These are phyloP conservation scores for Salvia hispanica DNA, from an alignment of 257 asterid species.

Conservation along the genomic window DNA sequence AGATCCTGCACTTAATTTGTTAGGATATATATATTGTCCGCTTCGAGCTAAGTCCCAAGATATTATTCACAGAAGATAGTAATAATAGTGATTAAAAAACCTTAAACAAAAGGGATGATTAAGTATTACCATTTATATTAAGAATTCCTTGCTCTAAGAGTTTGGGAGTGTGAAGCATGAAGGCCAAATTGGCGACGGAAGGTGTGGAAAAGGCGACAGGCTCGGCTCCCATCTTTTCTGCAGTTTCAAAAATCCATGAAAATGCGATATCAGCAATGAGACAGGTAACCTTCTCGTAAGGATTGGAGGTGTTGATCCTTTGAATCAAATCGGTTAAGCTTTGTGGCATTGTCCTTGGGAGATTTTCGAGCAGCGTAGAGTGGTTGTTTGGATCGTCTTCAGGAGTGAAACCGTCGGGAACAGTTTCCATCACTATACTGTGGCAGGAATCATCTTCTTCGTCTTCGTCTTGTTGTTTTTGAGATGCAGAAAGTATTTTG, in stretches of 20 bases:
- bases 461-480: neutral
- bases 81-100: too few species aligned
- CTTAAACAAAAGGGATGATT: too few species aligned
- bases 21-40: too few species aligned
- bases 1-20: constrained; percentile 27
- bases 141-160: constrained; percentile 30
- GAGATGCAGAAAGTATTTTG: neutral
- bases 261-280: constrained; percentile 36
- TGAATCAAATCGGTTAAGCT: constrained; percentile 2
- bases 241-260: constrained; percentile 37
- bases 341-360: constrained; percentile 31
- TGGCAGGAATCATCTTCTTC: neutral
- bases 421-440: neutral
- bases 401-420: constrained; percentile 16
- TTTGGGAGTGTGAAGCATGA: neutral
- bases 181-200: constrained; percentile 28
- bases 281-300: constrained; percentile 34
- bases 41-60: too few species aligned
- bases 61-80: too few species aligned
- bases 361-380: constrained; percentile 13
- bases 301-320: constrained; percentile 18
- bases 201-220: constrained; percentile 25
- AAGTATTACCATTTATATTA: constrained; percentile 25
- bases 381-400: constrained; percentile 28
- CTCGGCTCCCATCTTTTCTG: constrained; percentile 29